Evolutionary conservation across 2,329 filamentous ascomycete species (phyloP).

Genomic region (Trichoderma asperellum): DNA sequence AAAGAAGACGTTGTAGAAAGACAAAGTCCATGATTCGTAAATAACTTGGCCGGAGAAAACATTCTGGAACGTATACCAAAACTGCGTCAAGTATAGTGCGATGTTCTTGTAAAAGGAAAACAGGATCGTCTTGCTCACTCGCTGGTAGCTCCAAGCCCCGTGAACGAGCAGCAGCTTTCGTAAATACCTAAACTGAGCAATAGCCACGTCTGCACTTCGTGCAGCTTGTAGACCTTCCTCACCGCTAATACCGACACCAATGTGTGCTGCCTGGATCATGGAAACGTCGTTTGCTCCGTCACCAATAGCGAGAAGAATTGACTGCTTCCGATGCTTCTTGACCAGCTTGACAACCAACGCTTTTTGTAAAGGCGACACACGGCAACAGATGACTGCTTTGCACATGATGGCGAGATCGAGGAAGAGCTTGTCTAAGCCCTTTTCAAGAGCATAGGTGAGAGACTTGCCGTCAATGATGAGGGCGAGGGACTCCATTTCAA

Average conservation of each 20-base stretch:
- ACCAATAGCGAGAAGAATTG: conserved; percentile 91
- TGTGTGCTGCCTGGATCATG: conserved; percentile 99
- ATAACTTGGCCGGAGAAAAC: conserved; percentile 97
- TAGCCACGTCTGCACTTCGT: conserved; percentile 91
- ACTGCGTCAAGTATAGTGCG: conserved; percentile 97
- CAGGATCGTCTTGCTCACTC: conserved; percentile 93
- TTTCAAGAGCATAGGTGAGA: conserved; percentile 88
- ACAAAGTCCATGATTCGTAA: conserved; percentile 99
- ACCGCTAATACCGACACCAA: conserved; percentile 96
- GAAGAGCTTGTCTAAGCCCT: conserved; percentile 90
- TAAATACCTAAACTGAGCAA: conserved; percentile 93
- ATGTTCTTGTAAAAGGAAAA: conserved; percentile 99
- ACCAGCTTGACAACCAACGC: conserved; percentile 97
- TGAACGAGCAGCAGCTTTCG: conserved; percentile 94
- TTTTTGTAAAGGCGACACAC: conserved; percentile 96
- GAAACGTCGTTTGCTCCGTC: conserved; percentile 99
- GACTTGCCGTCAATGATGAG: conserved; percentile 96
- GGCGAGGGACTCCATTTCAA: conserved; percentile 84
- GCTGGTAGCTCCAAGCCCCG: conserved; percentile 96
- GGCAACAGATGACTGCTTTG: conserved; percentile 98
- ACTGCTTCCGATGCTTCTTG: conserved; percentile 86
- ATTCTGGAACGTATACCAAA: conserved; percentile 99
- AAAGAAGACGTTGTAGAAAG: conserved; percentile 99
- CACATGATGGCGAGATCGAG: conserved; percentile 92
- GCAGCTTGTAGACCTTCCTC: conserved; percentile 96